Evolutionary conservation across 192 early-diverging fungal species (phyloP).

Genomic region (Tieghemiomyces parasiticus): DNA sequence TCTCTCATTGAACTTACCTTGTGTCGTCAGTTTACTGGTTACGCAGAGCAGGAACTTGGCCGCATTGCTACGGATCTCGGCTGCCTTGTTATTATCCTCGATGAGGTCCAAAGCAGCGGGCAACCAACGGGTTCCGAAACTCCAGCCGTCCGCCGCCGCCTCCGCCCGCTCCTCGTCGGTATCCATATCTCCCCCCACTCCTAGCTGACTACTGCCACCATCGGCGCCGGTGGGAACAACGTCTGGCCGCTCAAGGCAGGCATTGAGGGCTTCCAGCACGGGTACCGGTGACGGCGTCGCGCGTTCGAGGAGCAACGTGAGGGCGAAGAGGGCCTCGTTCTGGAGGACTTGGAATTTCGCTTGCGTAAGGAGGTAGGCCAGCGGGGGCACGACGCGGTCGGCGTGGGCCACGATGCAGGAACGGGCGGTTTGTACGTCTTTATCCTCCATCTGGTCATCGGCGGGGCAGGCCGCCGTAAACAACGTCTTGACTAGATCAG

Average conservation of each 20-base stretch:
- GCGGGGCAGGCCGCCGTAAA: too few relatives aligned
- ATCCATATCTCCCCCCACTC: too few relatives aligned
- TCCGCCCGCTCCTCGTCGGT: too few relatives aligned
- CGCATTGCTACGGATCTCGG: background rate
- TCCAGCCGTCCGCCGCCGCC: too few relatives aligned
- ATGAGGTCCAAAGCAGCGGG: background rate
- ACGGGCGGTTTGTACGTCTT: too few relatives aligned
- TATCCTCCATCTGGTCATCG: too few relatives aligned
- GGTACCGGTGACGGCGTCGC: background rate
- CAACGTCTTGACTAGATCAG: background rate
- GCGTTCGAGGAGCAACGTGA: background rate
- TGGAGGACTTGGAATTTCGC: constrained; percentile 1
- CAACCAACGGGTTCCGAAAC: too few relatives aligned
- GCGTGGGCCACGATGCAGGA: too few relatives aligned
- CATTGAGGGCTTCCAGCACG: background rate
- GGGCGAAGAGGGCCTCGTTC: constrained; percentile 1
- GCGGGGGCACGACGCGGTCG: too few relatives aligned
- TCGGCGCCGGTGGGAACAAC: background rate
- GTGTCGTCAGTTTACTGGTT: too few relatives aligned
- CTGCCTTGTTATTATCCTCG: background rate
- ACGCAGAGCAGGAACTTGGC: background rate
- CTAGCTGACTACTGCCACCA: too few relatives aligned
- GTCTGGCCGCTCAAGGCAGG: background rate
- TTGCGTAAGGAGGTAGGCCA: constrained; percentile 6
- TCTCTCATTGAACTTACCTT: too few relatives aligned